phyloP scores from a whole-genome alignment of 1,284 basidiomycete species.

The Ustilago shanxiensis region DNA sequence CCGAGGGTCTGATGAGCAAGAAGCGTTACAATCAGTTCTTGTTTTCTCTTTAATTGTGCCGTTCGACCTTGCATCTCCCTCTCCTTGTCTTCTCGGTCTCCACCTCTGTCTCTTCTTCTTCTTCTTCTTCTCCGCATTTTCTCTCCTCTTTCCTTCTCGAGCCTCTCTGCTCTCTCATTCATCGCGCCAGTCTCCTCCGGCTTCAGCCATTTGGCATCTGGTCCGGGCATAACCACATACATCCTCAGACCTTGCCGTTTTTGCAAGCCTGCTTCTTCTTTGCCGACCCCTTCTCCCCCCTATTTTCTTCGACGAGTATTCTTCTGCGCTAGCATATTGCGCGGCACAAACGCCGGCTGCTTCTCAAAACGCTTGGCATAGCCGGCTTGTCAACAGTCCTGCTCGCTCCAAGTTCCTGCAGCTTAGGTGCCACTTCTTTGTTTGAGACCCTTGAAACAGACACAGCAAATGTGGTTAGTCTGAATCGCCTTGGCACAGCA shows the following conservation, averaged over 20 bases:
- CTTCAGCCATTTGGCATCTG: background rate
- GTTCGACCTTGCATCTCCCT: background rate
- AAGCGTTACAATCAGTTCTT: background rate
- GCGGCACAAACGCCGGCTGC: background rate
- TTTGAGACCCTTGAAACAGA: background rate
- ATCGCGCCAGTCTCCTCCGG: background rate
- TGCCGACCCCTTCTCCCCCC: background rate
- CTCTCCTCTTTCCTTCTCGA: background rate
- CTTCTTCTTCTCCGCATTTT: background rate
- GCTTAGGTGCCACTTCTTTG: background rate
- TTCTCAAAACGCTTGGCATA: background rate
- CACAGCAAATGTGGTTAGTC: background rate
- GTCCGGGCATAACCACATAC: too few relatives aligned
- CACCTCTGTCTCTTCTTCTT: slow-evolving; percentile 1
- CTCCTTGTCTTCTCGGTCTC: slow-evolving; percentile 1
- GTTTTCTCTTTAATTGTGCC: background rate
- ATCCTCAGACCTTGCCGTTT: too few relatives aligned
- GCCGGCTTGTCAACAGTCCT: background rate
- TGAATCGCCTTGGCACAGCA: too few relatives aligned
- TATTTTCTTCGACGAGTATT: background rate
- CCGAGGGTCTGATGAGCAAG: too few relatives aligned
- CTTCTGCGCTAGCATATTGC: background rate
- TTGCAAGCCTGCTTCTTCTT: too few relatives aligned
- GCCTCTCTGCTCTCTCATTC: background rate
- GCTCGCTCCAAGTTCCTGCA: background rate